These are phyloP conservation scores for Tolypocladium guangdongense DNA, from an alignment of 2,329 filamentous ascomycete species.

Conservation along the genomic window DNA sequence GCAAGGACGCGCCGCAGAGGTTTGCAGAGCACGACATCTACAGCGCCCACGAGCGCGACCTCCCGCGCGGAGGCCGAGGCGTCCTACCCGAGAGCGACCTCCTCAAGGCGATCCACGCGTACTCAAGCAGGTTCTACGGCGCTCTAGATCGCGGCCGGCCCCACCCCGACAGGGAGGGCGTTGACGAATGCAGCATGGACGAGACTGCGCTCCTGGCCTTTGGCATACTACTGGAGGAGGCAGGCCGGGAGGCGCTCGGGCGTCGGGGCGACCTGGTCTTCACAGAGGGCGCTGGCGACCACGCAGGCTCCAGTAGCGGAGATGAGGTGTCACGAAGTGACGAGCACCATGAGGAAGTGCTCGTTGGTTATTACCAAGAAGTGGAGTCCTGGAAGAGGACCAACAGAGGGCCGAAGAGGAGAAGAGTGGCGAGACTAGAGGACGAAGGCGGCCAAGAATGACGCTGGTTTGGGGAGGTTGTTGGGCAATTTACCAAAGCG, in stretches of 20 bases:
- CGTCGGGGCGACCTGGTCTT: conserved; percentile 60
- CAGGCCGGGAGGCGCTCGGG: conserved; percentile 48
- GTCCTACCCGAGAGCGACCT: conserved; percentile 58
- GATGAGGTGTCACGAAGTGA: conserved; percentile 7
- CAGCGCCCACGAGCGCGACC: conserved; percentile 48
- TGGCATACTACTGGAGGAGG: conserved; percentile 66
- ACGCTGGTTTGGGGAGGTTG: background rate
- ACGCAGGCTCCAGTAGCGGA: background rate
- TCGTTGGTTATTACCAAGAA: conserved; percentile 14
- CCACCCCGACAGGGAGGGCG: conserved; percentile 8
- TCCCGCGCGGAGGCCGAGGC: conserved; percentile 32
- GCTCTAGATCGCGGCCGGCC: conserved; percentile 18
- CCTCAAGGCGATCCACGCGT: conserved; percentile 56
- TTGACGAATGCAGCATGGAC: conserved; percentile 56
- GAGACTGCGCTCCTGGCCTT: conserved; percentile 68
- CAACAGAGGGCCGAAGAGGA: conserved; percentile 19
- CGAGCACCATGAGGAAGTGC: background rate
- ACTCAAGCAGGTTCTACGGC: conserved; percentile 56
- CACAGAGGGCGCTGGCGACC: conserved; percentile 40
- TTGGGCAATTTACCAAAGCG: background rate
- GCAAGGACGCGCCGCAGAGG: conserved; percentile 50
- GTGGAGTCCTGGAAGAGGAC: conserved; percentile 9
- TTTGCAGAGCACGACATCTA: conserved; percentile 65
- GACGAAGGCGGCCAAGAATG: background rate
- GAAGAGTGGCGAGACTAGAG: conserved; percentile 13